Percentiles rank a stretch among this genome's conserved stretches.
Evolutionary conservation across 495 filamentous ascomycete genomes (phyloP).

Genomic region (Aspergillus ostianus): DNA sequence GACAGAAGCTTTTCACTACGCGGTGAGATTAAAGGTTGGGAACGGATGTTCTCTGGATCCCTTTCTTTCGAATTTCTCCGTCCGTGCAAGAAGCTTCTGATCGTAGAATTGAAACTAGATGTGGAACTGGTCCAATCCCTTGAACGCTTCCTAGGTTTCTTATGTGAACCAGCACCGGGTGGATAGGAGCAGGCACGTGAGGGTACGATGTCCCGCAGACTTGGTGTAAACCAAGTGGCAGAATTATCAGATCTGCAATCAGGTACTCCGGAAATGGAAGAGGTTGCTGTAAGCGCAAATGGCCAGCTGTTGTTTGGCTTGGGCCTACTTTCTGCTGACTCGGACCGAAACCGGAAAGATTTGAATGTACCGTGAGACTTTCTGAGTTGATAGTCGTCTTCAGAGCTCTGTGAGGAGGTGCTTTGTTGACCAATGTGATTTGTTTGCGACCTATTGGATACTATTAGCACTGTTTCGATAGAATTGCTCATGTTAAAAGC

Average conservation of each 20-base stretch:
- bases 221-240: background rate
- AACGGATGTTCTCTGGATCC: background rate
- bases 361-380: background rate
- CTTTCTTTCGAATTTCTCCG: background rate
- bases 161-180: background rate
- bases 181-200: background rate
- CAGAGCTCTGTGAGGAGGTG: background rate
- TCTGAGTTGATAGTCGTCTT: background rate
- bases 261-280: background rate
- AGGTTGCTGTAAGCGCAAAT: background rate
- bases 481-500: background rate
- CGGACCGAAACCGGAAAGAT: background rate
- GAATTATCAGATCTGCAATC: background rate
- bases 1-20: background rate
- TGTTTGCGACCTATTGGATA: background rate
- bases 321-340: background rate
- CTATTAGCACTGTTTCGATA: background rate
- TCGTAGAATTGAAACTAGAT: slow-evolving; percentile 7
- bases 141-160: background rate
- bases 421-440: background rate
- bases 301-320: background rate
- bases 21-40: background rate
- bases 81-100: slow-evolving; percentile 14
- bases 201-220: background rate
- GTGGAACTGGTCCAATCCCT: background rate